Evolutionary conservation across 202 grass and related monocot species (phyloP).

Genomic region (Panicum virgatum): DNA sequence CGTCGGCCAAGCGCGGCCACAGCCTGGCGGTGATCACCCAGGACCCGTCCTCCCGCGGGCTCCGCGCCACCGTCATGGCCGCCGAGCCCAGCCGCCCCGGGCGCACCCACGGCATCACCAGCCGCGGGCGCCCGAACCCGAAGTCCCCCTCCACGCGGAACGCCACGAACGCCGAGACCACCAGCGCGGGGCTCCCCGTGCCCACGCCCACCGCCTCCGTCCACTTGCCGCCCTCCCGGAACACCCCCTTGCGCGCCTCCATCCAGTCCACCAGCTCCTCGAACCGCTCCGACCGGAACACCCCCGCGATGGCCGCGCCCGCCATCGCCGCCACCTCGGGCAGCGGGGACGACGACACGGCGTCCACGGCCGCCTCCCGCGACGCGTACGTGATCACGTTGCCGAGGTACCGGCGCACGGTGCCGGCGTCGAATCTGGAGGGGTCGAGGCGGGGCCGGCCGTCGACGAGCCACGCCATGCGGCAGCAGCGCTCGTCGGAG

Average conservation of each 20-base stretch:
- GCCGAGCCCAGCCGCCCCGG: constrained; percentile 51
- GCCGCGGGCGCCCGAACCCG: constrained; percentile 50
- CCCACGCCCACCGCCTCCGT: constrained; percentile 65
- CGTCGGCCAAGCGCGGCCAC: constrained; percentile 61
- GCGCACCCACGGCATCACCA: constrained; percentile 58
- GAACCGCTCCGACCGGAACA: constrained; percentile 52
- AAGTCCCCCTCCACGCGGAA: constrained; percentile 61
- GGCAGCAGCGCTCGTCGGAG: constrained; percentile 45
- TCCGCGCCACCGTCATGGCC: constrained; percentile 42
- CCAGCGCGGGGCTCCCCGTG: constrained; percentile 53
- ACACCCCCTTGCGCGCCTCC: constrained; percentile 51
- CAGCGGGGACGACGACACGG: constrained; percentile 29
- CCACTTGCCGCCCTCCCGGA: constrained; percentile 55
- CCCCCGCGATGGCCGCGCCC: constrained; percentile 48
- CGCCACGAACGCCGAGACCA: constrained; percentile 53
- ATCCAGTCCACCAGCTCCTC: constrained; percentile 88
- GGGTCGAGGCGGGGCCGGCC: constrained; percentile 41
- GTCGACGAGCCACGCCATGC: constrained; percentile 57
- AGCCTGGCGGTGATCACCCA: constrained; percentile 54
- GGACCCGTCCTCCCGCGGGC: constrained; percentile 57
- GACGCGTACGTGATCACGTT: constrained; percentile 70
- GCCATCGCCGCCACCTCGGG: constrained; percentile 45
- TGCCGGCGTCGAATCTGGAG: constrained; percentile 1
- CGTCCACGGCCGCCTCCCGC: constrained; percentile 30
- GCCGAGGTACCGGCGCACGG: constrained; percentile 48